Evolutionary conservation across 352 stramenopile species (phyloP).

Genomic region (Phytophthora idaei): DNA sequence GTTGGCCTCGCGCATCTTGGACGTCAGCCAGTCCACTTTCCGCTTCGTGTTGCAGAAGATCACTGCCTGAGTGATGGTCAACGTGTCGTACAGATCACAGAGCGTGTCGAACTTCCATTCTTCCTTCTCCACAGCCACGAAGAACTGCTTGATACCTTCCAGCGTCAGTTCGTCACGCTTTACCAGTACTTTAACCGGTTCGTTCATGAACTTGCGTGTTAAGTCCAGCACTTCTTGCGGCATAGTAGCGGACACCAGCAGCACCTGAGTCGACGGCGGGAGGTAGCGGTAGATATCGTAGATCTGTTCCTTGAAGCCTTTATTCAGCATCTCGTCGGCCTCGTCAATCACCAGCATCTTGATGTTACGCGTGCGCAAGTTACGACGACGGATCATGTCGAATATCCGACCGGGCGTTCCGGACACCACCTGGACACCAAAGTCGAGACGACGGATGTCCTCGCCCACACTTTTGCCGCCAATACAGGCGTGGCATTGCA

Average conservation of each 20-base stretch:
- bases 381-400: constrained; percentile 96
- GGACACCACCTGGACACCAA: constrained; percentile 94
- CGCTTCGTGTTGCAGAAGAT: constrained; percentile 99
- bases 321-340: constrained; percentile 98
- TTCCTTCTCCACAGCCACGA: constrained; percentile 97
- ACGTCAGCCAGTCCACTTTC: constrained; percentile 97
- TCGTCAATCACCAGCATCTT: constrained; percentile 98
- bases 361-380: constrained; percentile 90
- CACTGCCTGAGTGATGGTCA: constrained; percentile 99
- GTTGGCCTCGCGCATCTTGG: constrained; percentile 96
- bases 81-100: constrained; percentile 98
- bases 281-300: constrained; percentile 98
- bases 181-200: constrained; percentile 96
- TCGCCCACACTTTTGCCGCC: constrained; percentile 94
- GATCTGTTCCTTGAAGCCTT: constrained; percentile 99
- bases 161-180: constrained; percentile 98
- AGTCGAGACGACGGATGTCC: constrained; percentile 95
- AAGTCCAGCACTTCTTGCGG: constrained; percentile 95
- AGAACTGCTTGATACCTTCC: constrained; percentile 99
- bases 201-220: constrained; percentile 98
- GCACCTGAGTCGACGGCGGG: constrained; percentile 92
- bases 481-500: constrained; percentile 96
- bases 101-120: constrained; percentile 99
- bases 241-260: constrained; percentile 96
- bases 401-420: constrained; percentile 98